Base-by-base conservation (phyloP, 1,284 basidiomycete genomes). In the Sparassis latifolia region DNA sequence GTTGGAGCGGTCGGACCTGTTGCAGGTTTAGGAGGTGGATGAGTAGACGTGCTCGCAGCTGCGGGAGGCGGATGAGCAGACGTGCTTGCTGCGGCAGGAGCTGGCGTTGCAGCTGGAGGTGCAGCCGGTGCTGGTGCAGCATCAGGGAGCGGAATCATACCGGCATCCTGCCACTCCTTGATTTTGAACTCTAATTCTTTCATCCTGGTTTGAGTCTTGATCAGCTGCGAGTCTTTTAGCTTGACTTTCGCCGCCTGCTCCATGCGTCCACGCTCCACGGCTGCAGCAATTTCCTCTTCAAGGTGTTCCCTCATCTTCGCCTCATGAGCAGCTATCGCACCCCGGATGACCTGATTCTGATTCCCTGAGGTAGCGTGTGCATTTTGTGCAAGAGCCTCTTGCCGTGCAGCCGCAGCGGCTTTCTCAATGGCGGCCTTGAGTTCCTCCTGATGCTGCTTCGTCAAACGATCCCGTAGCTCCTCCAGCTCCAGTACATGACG, bases 131-230 rank as follows among this genome's bases (percentile, higher is more conserved):
- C 5, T 10, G 44, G 29, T 2, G 48, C 42, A 3, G 56, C 39
- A 27, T 45, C 41, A 3, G 33, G 44, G n/a, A 55, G 45, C 10
- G 66, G 75, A 39, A 80, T 47, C 6, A 78, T 47, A 1, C 81
- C 79, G 1, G 70, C 65, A 45, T 75, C 74, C 56, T 75, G 74
- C 75, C 76, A 79, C 54, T 76, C 75, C 41, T 77, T 64, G 12
- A 86, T 73, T 53, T 81, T 76, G 2, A 73, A 74, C 60, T 89
- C 86, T 33, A 86, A 67, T 5, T 83, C 79, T 66, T 86, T 87
- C 44, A 87, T 66, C 52, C 72, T 77, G 50, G 66, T 68, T 60
- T 85, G 80, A 10, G 77, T 69, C 44, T 72, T 76, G 33, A 80
- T 70, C 12, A 89, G 69, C 58, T 84, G 82, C 2, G 70, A 67